Conservation (phyloP, 495 filamentous ascomycete genomes). For the Neurospora sp. region DNA sequence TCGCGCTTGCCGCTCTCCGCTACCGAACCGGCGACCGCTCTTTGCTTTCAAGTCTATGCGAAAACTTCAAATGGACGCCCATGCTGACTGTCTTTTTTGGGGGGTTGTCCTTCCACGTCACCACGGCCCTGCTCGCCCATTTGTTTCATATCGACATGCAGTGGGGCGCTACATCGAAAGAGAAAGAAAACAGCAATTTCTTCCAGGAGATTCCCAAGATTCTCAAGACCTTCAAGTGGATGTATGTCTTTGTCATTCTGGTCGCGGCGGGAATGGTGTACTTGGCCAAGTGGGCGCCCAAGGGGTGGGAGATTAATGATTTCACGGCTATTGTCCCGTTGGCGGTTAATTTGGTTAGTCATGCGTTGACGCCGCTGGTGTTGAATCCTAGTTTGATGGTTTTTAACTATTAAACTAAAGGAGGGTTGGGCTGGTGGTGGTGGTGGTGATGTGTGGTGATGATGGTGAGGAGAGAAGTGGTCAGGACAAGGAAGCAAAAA, state of each 20-base stretch:
- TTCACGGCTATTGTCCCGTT: conserved; percentile 66
- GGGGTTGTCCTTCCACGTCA: conserved; percentile 53
- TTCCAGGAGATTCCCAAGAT: conserved; percentile 67
- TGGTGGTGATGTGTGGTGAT: neutral
- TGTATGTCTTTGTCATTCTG: conserved; percentile 49
- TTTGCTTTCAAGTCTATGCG: conserved; percentile 41
- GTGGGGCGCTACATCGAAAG: conserved; percentile 54
- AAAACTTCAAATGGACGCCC: conserved; percentile 59
- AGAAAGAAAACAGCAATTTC: conserved; percentile 59
- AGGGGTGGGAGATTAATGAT: conserved; percentile 53
- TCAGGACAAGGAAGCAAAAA: neutral
- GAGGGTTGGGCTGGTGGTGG: neutral
- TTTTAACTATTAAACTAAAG: conserved; percentile 49
- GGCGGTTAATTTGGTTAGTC: conserved; percentile 52
- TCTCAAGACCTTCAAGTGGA: conserved; percentile 59
- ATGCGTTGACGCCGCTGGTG: conserved; percentile 56
- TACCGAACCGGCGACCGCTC: conserved; percentile 46
- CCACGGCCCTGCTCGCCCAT: conserved; percentile 50
- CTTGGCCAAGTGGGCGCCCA: conserved; percentile 50
- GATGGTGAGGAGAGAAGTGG: neutral
- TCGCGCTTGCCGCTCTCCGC: conserved; percentile 49
- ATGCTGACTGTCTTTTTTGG: conserved; percentile 55
- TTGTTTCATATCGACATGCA: conserved; percentile 57
- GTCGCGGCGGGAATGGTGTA: conserved; percentile 52
- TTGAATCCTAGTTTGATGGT: conserved; percentile 68